Base-by-base conservation (phyloP, 345 rosid genomes). In the Durio zibethinus region DNA sequence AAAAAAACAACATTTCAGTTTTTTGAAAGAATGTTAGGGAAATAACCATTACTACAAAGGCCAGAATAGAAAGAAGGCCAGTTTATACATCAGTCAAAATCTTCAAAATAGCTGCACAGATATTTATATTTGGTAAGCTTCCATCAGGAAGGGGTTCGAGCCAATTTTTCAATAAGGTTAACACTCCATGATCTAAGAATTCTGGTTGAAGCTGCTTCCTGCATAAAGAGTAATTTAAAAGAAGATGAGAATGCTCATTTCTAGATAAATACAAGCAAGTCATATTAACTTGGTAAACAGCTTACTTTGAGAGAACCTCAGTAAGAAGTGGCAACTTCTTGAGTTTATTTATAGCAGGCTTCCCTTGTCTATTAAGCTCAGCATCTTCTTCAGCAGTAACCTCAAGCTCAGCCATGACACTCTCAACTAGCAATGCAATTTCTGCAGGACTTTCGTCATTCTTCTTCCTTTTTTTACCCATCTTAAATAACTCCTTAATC, bases 131-230 rank as follows among this genome's bases (percentile, higher is more conserved):
- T 10, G 99, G 99, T 78, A 96, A 88, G 78, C 99, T 96, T 80
- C 97, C 97, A 86, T 96, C 98, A 52, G 99, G 99, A 83, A 93
- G 98, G 38, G 98, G 99, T 80, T 96, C 99, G 57, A 96, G 98
- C 99, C 99, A 93, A 79, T 88, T 92, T 91, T 92, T 96, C 76
- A 92, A 78, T 64, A 96, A 84, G 57, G 94, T 88, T 70, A 96
- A 70, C 53, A 96, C 99, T 71, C 99, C 99, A 81, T 93, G 98
- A 84, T 93, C 99, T 75, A 96, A 81, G 80, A 69, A 45, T 69
- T 95, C 99, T 76, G 90, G 93, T 72, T 95, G 99, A 78, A 95
- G 99, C 84, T 95, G 98, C 88, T 87, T 93, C 93, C 98, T 93
- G 89, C 62, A 83, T 16, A 74, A 76, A 62, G 23, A 10, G 68